Evolutionary conservation across 306 rosid species (phyloP).

Genomic region (Rubus idaeus): DNA sequence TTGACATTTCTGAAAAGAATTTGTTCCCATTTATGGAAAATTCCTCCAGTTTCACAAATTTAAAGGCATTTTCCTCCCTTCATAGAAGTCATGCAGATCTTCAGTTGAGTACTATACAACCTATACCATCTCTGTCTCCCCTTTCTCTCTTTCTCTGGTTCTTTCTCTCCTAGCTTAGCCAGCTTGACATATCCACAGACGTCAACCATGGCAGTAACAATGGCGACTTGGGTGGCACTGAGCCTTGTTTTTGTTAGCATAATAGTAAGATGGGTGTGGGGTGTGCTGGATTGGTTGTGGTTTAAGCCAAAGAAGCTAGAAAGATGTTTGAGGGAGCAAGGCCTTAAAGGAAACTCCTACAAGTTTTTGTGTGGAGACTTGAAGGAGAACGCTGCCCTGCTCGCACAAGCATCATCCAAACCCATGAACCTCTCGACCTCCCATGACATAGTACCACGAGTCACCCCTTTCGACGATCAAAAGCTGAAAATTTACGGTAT

Average conservation of each 20-base stretch:
- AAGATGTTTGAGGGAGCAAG: constrained; percentile 26
- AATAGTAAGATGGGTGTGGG: constrained; percentile 21
- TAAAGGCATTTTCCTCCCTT: not conserved
- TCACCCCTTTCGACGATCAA: constrained; percentile 10
- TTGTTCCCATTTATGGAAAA: not conserved
- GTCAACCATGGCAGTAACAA: not conserved
- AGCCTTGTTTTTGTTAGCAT: not conserved
- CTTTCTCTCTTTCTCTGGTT: not conserved
- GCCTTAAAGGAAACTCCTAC: constrained; percentile 35
- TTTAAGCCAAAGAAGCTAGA: constrained; percentile 33
- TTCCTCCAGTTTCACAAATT: not conserved
- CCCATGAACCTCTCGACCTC: constrained; percentile 32
- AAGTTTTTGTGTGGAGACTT: constrained; percentile 32
- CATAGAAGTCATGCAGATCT: not conserved
- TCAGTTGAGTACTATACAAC: not conserved
- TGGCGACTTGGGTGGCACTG: not conserved
- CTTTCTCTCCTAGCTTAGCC: not conserved
- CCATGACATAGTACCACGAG: constrained; percentile 20
- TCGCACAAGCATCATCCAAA: constrained; percentile 20
- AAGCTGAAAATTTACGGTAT: constrained; percentile 17
- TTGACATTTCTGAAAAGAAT: not conserved
- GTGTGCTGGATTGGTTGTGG: constrained; percentile 29
- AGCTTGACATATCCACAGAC: not conserved
- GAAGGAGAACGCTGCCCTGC: constrained; percentile 19
- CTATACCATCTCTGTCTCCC: not conserved